These are phyloP conservation scores for Lecanicillium sp. DNA, from an alignment of 2,329 filamentous ascomycete species.

Conservation along the genomic window DNA sequence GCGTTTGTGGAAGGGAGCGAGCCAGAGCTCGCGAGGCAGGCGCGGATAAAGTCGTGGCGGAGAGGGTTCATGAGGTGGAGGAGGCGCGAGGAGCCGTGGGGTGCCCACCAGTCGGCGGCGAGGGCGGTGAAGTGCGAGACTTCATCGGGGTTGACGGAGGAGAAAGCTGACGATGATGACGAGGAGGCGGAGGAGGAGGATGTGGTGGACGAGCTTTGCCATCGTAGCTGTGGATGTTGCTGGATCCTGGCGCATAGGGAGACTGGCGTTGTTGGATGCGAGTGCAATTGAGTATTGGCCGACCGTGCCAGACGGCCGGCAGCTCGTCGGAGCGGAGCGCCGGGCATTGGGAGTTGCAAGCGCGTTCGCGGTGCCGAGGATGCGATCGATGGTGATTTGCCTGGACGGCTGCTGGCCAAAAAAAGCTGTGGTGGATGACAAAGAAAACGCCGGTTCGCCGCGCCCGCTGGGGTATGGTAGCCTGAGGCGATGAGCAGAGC, in stretches of 20 bases:
- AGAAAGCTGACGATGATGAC: conserved; percentile 27
- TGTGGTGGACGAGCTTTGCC: conserved; percentile 7
- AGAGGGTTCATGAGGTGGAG: conserved; percentile 98
- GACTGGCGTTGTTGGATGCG: no score
- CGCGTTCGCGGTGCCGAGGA: no score
- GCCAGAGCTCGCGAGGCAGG: conserved; percentile 54
- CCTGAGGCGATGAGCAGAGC: no score
- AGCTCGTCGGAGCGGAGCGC: background rate
- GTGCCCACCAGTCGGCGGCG: conserved; percentile 95
- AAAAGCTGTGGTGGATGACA: no score
- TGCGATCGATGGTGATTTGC: no score
- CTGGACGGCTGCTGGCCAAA: no score
- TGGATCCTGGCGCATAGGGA: background rate
- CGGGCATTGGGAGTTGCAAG: no score
- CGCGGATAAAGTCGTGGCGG: conserved; percentile 82
- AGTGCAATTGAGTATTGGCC: background rate
- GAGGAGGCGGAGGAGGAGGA: conserved; percentile 17
- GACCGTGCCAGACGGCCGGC: background rate
- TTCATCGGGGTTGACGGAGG: conserved; percentile 81
- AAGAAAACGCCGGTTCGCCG: no score
- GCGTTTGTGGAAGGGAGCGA: conserved; percentile 28
- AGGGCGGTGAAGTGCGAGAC: conserved; percentile 92
- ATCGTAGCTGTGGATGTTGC: background rate
- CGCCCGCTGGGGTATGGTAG: no score
- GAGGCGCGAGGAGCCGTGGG: conserved; percentile 81